Percentiles rank a stretch among this genome's conserved stretches.
These are phyloP conservation scores for Umbelopsis sp. DNA, from an alignment of 192 early-diverging fungal genomes.

Conservation along the genomic window DNA sequence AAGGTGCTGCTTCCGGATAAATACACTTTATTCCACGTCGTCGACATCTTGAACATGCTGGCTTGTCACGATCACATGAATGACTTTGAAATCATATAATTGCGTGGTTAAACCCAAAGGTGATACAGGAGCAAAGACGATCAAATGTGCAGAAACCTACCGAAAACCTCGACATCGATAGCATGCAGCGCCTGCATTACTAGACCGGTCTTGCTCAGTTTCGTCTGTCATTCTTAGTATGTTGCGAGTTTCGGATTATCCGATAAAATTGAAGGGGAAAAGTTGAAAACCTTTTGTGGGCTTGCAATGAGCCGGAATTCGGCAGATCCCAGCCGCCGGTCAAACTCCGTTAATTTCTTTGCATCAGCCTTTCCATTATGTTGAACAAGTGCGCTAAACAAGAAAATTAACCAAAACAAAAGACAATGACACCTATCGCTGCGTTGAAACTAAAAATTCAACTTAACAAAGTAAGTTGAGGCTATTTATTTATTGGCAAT, in stretches of 20 bases:
- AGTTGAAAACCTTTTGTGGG: not conserved
- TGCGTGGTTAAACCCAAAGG: not conserved
- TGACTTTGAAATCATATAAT: not conserved
- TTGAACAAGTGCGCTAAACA: too few species aligned
- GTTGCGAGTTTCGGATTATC: not conserved
- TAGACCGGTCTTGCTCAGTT: slow-evolving; percentile 3
- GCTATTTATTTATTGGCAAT: too few species aligned
- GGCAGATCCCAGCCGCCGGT: slow-evolving; percentile 10
- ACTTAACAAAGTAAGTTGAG: too few species aligned
- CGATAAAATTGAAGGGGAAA: not conserved
- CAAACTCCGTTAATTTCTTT: not conserved
- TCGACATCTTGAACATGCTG: slow-evolving; percentile 24
- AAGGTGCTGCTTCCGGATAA: slow-evolving; percentile 25
- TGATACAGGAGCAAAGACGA: not conserved
- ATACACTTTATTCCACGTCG: slow-evolving; percentile 22
- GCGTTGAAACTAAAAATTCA: too few species aligned
- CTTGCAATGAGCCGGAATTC: not conserved
- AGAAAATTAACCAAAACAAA: too few species aligned
- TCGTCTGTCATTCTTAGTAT: not conserved
- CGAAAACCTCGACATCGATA: slow-evolving; percentile 25
- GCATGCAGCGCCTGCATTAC: slow-evolving; percentile 18
- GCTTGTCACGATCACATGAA: slow-evolving; percentile 22
- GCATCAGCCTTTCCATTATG: not conserved
- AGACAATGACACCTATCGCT: too few species aligned
- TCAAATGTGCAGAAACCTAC: not conserved